Evolutionary conservation across 306 rosid genomes (phyloP), one percentile per base, ranked within the genome.

Genomic region (Lotus japonicus): DNA sequence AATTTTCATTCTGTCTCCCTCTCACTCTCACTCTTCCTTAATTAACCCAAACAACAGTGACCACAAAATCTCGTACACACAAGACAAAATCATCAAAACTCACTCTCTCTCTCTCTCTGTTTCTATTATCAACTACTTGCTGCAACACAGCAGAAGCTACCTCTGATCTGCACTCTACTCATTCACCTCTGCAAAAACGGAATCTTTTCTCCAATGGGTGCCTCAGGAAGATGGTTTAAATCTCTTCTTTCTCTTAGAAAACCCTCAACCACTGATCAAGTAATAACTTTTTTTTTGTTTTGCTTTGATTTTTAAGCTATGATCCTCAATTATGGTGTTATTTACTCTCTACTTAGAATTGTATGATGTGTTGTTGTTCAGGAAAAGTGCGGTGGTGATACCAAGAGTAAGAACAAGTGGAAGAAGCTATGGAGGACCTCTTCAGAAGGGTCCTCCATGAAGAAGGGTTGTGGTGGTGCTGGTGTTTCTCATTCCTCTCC

Each of bases 161-260:
- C n/a, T n/a, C n/a, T n/a, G n/a, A n/a, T n/a, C n/a, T n/a, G n/a
- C n/a, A n/a, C n/a, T n/a, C n/a, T 26, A 3, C 4, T 4, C 7
- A 3, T 41, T 58, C 14, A 35, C 3, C 53, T 58, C 58, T 28
- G 65, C 31, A 11, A 54, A 70, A 61, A 69, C 26, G 7, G 58
- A 11, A 16, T 43, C 46, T 70, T 44, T 60, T 14, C 68, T 82
- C 78, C 48, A 71, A 90, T 94, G 97, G 97, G 92, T 68, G 81
- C 80, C 77, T 83, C 99, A 0, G 90, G 88, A 63, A 94, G 72
- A 65, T 94, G 97, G 97, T 77, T 94, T 9, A 90, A 88, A 74
- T 90, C 96, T 12, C 77, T 94, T 11, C 52, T 94, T 9, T 45
- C 82, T 74, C 79, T 54, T 13, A 87, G 73, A 79, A 94, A 88